Evolutionary conservation across 108 stramenopile genomes (phyloP).

Genomic region (Nitzschia sp.): DNA sequence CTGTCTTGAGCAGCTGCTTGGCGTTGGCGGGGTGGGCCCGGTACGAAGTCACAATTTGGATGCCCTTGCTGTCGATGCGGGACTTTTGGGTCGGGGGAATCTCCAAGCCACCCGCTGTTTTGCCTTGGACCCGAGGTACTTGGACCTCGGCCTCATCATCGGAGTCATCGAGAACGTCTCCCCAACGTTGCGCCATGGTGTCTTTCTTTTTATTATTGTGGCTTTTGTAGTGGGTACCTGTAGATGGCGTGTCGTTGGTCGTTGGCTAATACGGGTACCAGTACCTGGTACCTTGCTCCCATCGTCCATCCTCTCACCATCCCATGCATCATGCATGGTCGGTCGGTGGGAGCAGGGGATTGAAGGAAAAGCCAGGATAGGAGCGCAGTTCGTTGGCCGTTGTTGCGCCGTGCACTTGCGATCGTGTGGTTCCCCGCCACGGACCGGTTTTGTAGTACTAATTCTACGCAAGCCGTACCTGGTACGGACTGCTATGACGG

Average conservation of each 20-base stretch:
- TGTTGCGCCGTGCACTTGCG: too few relatives aligned
- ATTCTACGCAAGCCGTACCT: neutral
- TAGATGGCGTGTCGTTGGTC: neutral
- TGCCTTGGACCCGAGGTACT: neutral
- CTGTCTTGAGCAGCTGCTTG: slow-evolving; percentile 71
- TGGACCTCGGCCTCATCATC: slow-evolving; percentile 38
- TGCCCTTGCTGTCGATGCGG: slow-evolving; percentile 79
- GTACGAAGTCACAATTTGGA: slow-evolving; percentile 85
- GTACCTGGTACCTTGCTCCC: too few relatives aligned
- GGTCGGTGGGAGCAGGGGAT: neutral
- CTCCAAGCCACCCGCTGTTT: slow-evolving; percentile 33
- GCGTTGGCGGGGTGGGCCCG: slow-evolving; percentile 70
- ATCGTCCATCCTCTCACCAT: too few relatives aligned
- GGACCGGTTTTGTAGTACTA: neutral
- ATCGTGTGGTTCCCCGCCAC: neutral
- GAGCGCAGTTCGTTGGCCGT: too few relatives aligned
- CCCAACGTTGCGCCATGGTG: slow-evolving; percentile 55
- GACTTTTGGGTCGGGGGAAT: slow-evolving; percentile 87
- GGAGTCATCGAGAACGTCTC: slow-evolving; percentile 53
- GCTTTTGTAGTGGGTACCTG: neutral
- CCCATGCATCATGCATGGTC: too few relatives aligned
- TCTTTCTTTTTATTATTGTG: neutral
- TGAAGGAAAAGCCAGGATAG: neutral
- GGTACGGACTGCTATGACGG: too few relatives aligned
- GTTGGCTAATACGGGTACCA: too few relatives aligned